Evolutionary conservation across 2,329 filamentous ascomycete genomes (phyloP), one percentile per base, ranked within the genome.

Genomic region (Domatiomyces catenatus): DNA sequence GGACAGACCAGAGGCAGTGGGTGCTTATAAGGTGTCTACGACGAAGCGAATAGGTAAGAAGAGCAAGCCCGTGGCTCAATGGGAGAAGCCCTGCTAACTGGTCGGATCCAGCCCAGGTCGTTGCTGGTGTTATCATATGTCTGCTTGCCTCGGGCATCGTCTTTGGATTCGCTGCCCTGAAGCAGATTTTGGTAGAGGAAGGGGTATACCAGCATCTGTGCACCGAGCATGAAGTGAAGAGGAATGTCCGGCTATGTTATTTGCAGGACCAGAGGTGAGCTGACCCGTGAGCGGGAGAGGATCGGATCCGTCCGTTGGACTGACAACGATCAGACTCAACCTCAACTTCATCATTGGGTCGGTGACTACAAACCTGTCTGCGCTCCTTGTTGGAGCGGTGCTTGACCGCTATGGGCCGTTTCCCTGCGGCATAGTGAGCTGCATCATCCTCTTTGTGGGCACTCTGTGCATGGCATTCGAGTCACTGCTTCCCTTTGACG

Each of bases 341-440:
- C 71, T 94, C 60, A 94, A 94, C 83, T 94, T 94, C 71, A 92
- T 86, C 8, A 76, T 88, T 39, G 87, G 88, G 22, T 88, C 87
- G 20, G 88, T 94, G 2, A 84, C 79, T 8, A 92, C 88, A 44
- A 94, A 94, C 60, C 82, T 94, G 17, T 85, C 81, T 44, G 87
- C 88, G 36, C 74, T 94, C 1, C 84, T 87, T 1, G 80, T 94
- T 22, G 88, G 88, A 20, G 84, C 85, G 4, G 82, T 94, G 22
- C 77, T 94, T 12, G 88, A 94, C 66, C 76, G 81, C 56, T 87
- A 77, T 62, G 88, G 88, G 1, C 88, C 88, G n/a, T 76, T 83
- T 45, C 71, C 86, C 4, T 86, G 84, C 61, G 83, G 84, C 8
- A 69, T 88, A 8, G 72, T 81, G 48, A 86, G 82, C 46, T 79